phyloP scores from a whole-genome alignment of 305 asterid genomes.

The Ilex paraguariensis region DNA sequence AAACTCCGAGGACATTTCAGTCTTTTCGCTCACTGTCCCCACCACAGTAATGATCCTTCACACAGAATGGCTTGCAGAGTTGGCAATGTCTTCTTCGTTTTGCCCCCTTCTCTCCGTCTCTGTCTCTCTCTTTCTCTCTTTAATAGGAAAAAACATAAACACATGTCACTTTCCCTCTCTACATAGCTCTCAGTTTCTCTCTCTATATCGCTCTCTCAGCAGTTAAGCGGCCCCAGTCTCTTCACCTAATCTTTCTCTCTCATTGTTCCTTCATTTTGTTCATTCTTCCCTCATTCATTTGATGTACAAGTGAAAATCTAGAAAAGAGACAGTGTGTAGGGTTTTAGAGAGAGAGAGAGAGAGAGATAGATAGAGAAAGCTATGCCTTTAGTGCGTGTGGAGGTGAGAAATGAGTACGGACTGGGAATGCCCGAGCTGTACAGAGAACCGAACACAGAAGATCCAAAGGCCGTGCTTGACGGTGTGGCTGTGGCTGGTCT shows the following conservation, averaged over 20 bases:
- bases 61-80: slow-evolving; percentile 73
- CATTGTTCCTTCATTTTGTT: slow-evolving; percentile 41
- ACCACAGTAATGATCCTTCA: slow-evolving; percentile 22
- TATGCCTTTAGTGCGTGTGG: slow-evolving; percentile 76
- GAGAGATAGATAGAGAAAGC: not conserved
- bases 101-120: not conserved
- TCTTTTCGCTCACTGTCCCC: slow-evolving; percentile 18
- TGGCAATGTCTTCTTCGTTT: slow-evolving; percentile 38
- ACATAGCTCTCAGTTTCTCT: slow-evolving; percentile 17
- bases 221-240: slow-evolving; percentile 45
- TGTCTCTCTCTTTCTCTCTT: slow-evolving; percentile 18
- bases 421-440: slow-evolving; percentile 72
- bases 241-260: slow-evolving; percentile 40
- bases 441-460: slow-evolving; percentile 49
- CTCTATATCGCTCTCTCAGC: slow-evolving; percentile 32
- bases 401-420: slow-evolving; percentile 70
- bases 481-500: slow-evolving; percentile 86
- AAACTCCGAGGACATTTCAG: slow-evolving; percentile 20
- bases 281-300: not conserved
- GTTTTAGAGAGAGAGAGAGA: slow-evolving; percentile 3
- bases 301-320: not conserved
- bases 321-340: slow-evolving; percentile 1
- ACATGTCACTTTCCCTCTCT: slow-evolving; percentile 2
- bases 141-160: not conserved
- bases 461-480: slow-evolving; percentile 71